phyloP scores from a whole-genome alignment of 768 basidiomycete species.

The Rhodotorula paludigena region DNA sequence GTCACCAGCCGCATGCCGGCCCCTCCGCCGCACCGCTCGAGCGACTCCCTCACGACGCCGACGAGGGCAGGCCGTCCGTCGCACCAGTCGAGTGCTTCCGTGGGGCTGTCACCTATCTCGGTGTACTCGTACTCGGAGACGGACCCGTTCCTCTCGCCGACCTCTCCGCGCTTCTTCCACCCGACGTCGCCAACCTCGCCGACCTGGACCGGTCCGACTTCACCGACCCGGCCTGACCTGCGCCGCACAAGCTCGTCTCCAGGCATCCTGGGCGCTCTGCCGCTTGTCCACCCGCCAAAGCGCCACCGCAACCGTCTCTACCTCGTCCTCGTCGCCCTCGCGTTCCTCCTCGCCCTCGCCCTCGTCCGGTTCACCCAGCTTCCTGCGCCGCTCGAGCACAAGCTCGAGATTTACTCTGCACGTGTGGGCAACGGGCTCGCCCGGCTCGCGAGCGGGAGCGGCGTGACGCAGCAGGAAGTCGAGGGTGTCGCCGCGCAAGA shows the following conservation, averaged over 20 bases:
- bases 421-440: neutral
- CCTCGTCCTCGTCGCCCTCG: neutral
- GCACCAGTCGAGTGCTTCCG: neutral
- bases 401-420: neutral
- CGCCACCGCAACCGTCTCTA: neutral
- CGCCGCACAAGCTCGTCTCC: neutral
- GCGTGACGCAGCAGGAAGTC: neutral
- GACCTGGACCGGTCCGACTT: too few species aligned
- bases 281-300: neutral
- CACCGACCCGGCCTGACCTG: neutral
- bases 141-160: constrained; percentile 21
- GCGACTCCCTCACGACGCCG: too few species aligned
- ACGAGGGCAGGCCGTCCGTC: neutral
- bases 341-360: neutral
- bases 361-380: neutral
- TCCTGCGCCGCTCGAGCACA: neutral
- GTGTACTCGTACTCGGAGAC: constrained; percentile 3
- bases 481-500: neutral
- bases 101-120: constrained; percentile 13
- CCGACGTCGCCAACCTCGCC: neutral
- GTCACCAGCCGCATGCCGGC: too few species aligned
- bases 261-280: neutral
- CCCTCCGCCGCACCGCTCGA: too few species aligned
- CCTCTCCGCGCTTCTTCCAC: neutral
- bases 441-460: neutral